These are phyloP conservation scores for Arthrobotrys entomopaga DNA, from an alignment of 2,329 filamentous ascomycete species.

Conservation along the genomic window DNA sequence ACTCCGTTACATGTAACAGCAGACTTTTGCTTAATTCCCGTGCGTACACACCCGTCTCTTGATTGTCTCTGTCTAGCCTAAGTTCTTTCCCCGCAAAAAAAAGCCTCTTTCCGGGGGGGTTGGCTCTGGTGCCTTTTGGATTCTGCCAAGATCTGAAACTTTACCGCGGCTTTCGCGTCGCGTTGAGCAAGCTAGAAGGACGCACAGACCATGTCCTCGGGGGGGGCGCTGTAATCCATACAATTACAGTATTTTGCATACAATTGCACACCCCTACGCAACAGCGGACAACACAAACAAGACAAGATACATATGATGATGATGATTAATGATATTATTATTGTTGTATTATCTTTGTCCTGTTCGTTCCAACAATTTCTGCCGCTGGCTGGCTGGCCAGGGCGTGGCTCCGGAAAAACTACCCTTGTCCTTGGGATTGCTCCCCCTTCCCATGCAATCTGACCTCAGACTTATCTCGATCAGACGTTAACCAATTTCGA, in stretches of 20 bases:
- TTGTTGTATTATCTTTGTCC: no score
- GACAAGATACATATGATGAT: no score
- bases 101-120: no score
- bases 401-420: constrained; percentile 32
- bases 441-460: constrained; percentile 17
- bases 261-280: constrained; percentile 15
- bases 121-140: constrained; percentile 6
- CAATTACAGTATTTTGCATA: no score
- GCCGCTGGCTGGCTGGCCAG: no score
- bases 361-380: neutral
- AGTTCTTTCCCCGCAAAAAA: constrained; percentile 42
- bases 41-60: constrained; percentile 62
- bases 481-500: constrained; percentile 8
- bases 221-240: no score
- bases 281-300: constrained; percentile 17
- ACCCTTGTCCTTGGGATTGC: constrained; percentile 22
- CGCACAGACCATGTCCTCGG: no score
- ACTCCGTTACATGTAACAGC: constrained; percentile 82
- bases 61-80: neutral
- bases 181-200: no score
- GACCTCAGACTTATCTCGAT: constrained; percentile 23
- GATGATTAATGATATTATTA: no score
- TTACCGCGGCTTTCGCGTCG: constrained; percentile 8
- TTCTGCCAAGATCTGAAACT: constrained; percentile 12
- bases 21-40: constrained; percentile 91